These are phyloP conservation scores for Neostapfia colusana DNA, from an alignment of 176 grass and related monocot genomes.

Conservation along the genomic window DNA sequence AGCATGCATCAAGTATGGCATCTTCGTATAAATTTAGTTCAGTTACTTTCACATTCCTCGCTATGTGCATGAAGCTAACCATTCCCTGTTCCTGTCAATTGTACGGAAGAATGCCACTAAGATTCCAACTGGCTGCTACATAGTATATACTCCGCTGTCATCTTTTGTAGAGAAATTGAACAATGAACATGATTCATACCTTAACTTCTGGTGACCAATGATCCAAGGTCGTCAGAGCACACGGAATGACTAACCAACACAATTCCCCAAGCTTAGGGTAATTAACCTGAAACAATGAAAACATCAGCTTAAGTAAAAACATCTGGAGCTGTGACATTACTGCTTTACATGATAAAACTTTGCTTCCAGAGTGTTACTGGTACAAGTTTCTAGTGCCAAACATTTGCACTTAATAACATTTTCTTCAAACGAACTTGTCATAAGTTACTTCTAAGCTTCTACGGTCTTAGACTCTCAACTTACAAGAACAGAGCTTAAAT, in stretches of 20 bases:
- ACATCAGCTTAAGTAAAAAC: not conserved
- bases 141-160: not conserved
- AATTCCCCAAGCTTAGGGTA: slow-evolving; percentile 73
- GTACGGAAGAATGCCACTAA: slow-evolving; percentile 13
- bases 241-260: slow-evolving; percentile 70
- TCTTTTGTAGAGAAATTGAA: slow-evolving; percentile 19
- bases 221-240: slow-evolving; percentile 82
- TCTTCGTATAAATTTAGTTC: slow-evolving; percentile 90
- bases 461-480: not conserved
- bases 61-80: slow-evolving; percentile 66
- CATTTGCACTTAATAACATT: not conserved
- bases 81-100: slow-evolving; percentile 73
- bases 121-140: not conserved
- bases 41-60: slow-evolving; percentile 62
- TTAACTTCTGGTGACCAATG: slow-evolving; percentile 93
- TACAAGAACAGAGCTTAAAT: not conserved
- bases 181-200: slow-evolving; percentile 29
- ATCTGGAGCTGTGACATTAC: not conserved
- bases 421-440: not conserved
- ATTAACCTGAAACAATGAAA: slow-evolving; percentile 49
- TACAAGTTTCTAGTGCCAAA: not conserved
- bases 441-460: not conserved
- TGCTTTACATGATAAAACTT: not conserved
- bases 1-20: slow-evolving; percentile 81
- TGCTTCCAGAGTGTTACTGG: not conserved